These are phyloP conservation scores for Cryphonectria naterciae DNA, from an alignment of 2,329 filamentous ascomycete genomes.

Conservation along the genomic window DNA sequence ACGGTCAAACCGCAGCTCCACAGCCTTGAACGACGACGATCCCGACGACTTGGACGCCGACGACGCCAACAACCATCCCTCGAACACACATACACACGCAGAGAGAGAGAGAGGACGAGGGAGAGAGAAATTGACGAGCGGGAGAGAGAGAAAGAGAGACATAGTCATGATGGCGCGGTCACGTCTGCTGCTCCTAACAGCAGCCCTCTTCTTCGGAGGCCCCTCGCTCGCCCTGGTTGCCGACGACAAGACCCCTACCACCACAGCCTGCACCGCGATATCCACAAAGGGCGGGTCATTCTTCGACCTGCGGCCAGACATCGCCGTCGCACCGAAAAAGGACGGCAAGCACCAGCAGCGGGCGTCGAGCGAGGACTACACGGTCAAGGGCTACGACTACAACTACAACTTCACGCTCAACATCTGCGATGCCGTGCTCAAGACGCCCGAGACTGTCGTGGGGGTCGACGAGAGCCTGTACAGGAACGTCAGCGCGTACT, in stretches of 20 bases:
- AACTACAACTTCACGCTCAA: constrained; percentile 83
- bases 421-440: constrained; percentile 77
- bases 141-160: not conserved
- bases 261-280: constrained; percentile 57
- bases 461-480: constrained; percentile 66
- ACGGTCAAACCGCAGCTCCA: constrained; percentile 5
- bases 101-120: not conserved
- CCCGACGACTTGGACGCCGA: not conserved
- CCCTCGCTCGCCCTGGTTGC: constrained; percentile 22
- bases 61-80: not conserved
- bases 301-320: constrained; percentile 62
- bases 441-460: constrained; percentile 63
- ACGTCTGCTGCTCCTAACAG: constrained; percentile 25
- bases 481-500: constrained; percentile 80
- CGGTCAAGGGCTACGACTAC: constrained; percentile 75
- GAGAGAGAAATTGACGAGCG: not conserved
- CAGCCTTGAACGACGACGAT: not conserved
- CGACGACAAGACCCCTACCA: constrained; percentile 42
- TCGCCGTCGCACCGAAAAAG: constrained; percentile 49
- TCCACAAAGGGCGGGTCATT: constrained; percentile 58
- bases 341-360: constrained; percentile 49
- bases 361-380: constrained; percentile 55
- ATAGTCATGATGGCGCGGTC: constrained; percentile 21
- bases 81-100: not conserved
- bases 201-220: constrained; percentile 21